A percentile compares a stretch with the other conserved stretches of the same genome.
phyloP scores from a whole-genome alignment of 371 early-diverging fungal species.

The Mortierella sp. region DNA sequence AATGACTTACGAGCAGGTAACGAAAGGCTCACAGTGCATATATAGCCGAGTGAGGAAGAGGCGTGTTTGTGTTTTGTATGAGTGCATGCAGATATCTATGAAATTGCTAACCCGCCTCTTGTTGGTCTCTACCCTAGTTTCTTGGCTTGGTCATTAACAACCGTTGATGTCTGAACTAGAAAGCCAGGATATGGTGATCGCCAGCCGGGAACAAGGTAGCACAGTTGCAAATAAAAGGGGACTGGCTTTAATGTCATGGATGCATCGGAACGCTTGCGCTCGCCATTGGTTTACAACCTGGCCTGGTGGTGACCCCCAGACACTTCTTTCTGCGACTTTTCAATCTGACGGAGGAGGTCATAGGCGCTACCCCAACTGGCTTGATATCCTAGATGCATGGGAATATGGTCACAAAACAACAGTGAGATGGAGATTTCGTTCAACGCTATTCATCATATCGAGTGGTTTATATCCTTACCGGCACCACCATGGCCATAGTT shows the following conservation, averaged over 20 bases:
- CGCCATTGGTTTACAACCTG: conserved; percentile 26
- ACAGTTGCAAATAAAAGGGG: too few species aligned
- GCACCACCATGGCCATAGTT: conserved; percentile 87
- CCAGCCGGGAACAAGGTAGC: too few species aligned
- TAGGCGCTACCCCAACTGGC: conserved; percentile 81
- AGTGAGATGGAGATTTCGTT: neutral
- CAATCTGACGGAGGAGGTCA: conserved; percentile 59
- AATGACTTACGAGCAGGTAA: conserved; percentile 79
- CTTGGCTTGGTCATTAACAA: conserved; percentile 62
- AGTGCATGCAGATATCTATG: too few species aligned
- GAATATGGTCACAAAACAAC: neutral
- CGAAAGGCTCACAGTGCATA: too few species aligned
- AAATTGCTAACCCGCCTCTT: too few species aligned
- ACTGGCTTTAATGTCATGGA: too few species aligned
- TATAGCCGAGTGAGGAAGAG: too few species aligned
- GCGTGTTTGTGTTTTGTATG: too few species aligned
- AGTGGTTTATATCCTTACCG: conserved; percentile 53
- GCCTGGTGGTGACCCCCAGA: neutral
- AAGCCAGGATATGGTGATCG: neutral
- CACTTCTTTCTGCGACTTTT: conserved; percentile 40
- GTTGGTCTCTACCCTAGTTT: conserved; percentile 48
- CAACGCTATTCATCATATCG: too few species aligned
- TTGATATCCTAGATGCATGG: conserved; percentile 63
- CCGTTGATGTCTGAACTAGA: conserved; percentile 21
- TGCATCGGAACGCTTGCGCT: too few species aligned